These are phyloP conservation scores for Nasturtium officinale DNA, from an alignment of 345 rosid species.

Conservation along the genomic window DNA sequence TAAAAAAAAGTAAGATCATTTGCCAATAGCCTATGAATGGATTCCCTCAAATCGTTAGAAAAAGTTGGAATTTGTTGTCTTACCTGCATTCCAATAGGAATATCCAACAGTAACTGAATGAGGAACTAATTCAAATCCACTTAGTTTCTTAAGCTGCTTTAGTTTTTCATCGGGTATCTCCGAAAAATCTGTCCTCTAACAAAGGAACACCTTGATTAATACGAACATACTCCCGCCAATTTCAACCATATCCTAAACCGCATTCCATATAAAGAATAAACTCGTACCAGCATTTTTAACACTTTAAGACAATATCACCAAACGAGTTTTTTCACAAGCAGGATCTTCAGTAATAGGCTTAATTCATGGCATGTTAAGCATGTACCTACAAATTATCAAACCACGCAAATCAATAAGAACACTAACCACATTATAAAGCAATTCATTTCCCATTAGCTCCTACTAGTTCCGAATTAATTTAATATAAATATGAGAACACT, in stretches of 20 bases:
- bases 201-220: slow-evolving; percentile 29
- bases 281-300: slow-evolving; percentile 62
- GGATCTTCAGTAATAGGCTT: slow-evolving; percentile 87
- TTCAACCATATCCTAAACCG: slow-evolving; percentile 8
- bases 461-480: not conserved
- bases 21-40: not conserved
- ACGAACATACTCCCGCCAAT: slow-evolving; percentile 3
- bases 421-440: not conserved
- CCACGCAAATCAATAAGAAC: slow-evolving; percentile 17
- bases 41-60: slow-evolving; percentile 6
- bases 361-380: slow-evolving; percentile 77
- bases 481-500: not conserved
- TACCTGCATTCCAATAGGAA: slow-evolving; percentile 94
- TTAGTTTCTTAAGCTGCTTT: slow-evolving; percentile 61
- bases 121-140: slow-evolving; percentile 67
- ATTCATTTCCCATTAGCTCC: not conserved
- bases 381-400: slow-evolving; percentile 54
- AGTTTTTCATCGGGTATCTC: slow-evolving; percentile 64
- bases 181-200: slow-evolving; percentile 63
- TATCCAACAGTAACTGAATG: slow-evolving; percentile 78
- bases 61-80: slow-evolving; percentile 19
- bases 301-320: slow-evolving; percentile 69
- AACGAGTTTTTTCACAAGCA: slow-evolving; percentile 61
- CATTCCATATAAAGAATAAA: not conserved
- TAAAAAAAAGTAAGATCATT: not conserved